Conservation (phyloP, 306 rosid species). For the Hylodesmum podocarpum region DNA sequence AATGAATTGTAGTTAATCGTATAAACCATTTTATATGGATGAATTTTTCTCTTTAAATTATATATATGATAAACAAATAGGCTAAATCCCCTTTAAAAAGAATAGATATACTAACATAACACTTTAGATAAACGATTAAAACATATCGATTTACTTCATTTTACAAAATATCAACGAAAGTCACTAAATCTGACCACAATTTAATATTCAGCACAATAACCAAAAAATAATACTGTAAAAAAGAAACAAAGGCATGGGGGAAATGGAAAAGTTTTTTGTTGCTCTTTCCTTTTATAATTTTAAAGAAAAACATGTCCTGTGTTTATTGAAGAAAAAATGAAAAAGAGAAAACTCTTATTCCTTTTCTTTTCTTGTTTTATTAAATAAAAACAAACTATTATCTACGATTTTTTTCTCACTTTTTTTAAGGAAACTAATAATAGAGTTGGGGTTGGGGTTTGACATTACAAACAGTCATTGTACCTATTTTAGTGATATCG, state of each 20-base stretch:
- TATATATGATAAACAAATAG: neutral
- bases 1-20: too few relatives aligned
- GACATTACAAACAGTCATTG: constrained; percentile 1
- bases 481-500: neutral
- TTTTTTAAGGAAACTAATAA: neutral
- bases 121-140: neutral
- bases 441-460: neutral
- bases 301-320: neutral
- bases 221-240: neutral
- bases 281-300: too few relatives aligned
- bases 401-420: neutral
- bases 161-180: neutral
- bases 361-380: neutral
- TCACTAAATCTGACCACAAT: neutral
- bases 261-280: neutral
- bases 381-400: neutral
- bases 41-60: neutral
- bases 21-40: too few relatives aligned
- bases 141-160: neutral
- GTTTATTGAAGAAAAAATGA: neutral
- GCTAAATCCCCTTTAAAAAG: too few relatives aligned
- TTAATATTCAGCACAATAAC: neutral
- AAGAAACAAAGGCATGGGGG: neutral
- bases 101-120: neutral
- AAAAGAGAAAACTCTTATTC: too few relatives aligned